phyloP scores from a whole-genome alignment of 345 rosid genomes.

The Erodium maritimum region DNA sequence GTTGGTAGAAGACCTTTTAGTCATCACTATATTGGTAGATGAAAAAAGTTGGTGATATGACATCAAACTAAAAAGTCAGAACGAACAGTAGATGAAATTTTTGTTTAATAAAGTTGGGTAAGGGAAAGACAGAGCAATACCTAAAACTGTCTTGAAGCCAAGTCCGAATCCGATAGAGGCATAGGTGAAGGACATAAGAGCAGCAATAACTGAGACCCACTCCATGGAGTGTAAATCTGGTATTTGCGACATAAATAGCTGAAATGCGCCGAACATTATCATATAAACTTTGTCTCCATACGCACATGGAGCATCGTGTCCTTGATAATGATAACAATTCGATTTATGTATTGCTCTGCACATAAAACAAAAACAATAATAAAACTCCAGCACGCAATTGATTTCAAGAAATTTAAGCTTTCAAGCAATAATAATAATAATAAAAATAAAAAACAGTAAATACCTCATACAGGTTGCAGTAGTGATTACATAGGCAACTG shows the following conservation, averaged over 20 bases:
- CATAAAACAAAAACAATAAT: neutral
- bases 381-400: neutral
- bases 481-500: constrained; percentile 43
- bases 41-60: too few species aligned
- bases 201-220: constrained; percentile 45
- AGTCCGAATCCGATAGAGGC: constrained; percentile 43
- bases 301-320: constrained; percentile 30
- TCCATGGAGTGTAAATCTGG: constrained; percentile 44
- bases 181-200: constrained; percentile 47
- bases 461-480: constrained; percentile 47
- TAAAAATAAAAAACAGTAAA: neutral
- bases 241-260: constrained; percentile 41
- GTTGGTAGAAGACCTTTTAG: too few species aligned
- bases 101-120: too few species aligned
- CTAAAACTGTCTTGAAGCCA: constrained; percentile 30
- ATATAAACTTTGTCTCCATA: constrained; percentile 25
- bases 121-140: too few species aligned
- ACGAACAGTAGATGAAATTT: too few species aligned
- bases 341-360: constrained; percentile 31
- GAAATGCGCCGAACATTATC: constrained; percentile 38
- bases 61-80: too few species aligned
- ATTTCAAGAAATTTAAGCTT: neutral
- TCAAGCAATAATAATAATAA: too few species aligned
- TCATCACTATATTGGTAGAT: too few species aligned
- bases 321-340: constrained; percentile 32